Evolutionary conservation across 805 yeast genomes (phyloP).

Genomic region (Candida oleophila): DNA sequence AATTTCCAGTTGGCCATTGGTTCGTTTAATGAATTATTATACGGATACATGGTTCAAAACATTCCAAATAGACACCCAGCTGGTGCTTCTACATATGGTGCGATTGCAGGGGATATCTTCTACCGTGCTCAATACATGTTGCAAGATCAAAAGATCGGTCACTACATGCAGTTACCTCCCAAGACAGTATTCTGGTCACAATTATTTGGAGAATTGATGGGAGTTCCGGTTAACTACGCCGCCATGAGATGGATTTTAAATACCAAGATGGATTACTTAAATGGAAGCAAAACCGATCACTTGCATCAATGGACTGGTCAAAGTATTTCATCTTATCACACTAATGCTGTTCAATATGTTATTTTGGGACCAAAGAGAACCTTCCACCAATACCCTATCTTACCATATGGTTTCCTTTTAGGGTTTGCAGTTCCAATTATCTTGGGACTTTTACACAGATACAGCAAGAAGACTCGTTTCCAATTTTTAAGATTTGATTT

Average conservation of each 20-base stretch:
- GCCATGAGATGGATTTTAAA: constrained; percentile 48
- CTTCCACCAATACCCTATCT: constrained; percentile 39
- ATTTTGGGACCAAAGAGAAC: constrained; percentile 47
- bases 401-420: constrained; percentile 45
- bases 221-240: constrained; percentile 51
- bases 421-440: constrained; percentile 40
- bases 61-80: constrained; percentile 39
- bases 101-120: constrained; percentile 52
- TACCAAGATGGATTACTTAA: constrained; percentile 34
- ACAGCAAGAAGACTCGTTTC: constrained; percentile 19
- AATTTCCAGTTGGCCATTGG: constrained; percentile 55
- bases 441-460: constrained; percentile 27
- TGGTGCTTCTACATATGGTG: constrained; percentile 49
- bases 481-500: constrained; percentile 23
- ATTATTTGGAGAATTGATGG: constrained; percentile 50
- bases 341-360: constrained; percentile 54
- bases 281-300: constrained; percentile 39
- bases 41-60: constrained; percentile 45
- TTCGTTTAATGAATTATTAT: constrained; percentile 49
- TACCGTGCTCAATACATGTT: constrained; percentile 19
- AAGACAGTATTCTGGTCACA: constrained; percentile 50
- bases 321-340: constrained; percentile 36
- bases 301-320: constrained; percentile 56
- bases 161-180: constrained; percentile 55
- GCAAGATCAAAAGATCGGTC: constrained; percentile 44